Base-by-base conservation (phyloP, 108 stramenopile species). In the Cyclotella cryptica region DNA sequence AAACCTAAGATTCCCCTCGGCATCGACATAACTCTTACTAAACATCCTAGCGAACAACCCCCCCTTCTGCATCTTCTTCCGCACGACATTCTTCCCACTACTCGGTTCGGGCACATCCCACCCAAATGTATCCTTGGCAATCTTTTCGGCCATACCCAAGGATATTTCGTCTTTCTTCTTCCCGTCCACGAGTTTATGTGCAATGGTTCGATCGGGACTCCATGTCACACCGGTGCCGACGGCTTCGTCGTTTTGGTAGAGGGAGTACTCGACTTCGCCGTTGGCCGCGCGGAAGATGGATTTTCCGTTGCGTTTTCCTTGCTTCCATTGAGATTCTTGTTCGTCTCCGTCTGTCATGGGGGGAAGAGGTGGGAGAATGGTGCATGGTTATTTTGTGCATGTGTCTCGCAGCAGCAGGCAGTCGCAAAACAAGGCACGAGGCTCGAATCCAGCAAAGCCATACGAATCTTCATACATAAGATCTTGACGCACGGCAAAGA, bases 251-350 rank as follows among this genome's bases (percentile, higher is more conserved):
- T 67, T 24, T 26, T 55, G 43, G 62, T 79, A 79, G 22, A 67
- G n/a, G 0, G 79, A 72, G 59, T 79, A 79, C 45, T 79, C 71
- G 27, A 79, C 79, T 47, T 66, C 66, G 26, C 64, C 71, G 54
- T 72, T 52, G 54, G 66, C 45, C 43, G 66, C 62, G 17, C 67
- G 79, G 41, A 72, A 79, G 54, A 73, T 72, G 12, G 65, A 52
- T 26, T 47, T 41, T 30, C 79, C 79, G n/a, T 79, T 15, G 12
- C 71, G 65, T 21, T 40, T 22, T 0, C 62, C 62, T 9, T 63
- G 58, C 41, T 64, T 55, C 71, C 71, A 79, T 24, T 39, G 19
- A 6, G 71, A 71, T 29, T 72, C 66, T 43, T 79, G 71, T 10
- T 64, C 47, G 14, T 72, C 64, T 9, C 79, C 79, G 47, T 73